A percentile compares a stretch with the other conserved stretches of the same genome.
Evolutionary conservation across 139 green algal species (phyloP).

Genomic region (Chlorella sp.): DNA sequence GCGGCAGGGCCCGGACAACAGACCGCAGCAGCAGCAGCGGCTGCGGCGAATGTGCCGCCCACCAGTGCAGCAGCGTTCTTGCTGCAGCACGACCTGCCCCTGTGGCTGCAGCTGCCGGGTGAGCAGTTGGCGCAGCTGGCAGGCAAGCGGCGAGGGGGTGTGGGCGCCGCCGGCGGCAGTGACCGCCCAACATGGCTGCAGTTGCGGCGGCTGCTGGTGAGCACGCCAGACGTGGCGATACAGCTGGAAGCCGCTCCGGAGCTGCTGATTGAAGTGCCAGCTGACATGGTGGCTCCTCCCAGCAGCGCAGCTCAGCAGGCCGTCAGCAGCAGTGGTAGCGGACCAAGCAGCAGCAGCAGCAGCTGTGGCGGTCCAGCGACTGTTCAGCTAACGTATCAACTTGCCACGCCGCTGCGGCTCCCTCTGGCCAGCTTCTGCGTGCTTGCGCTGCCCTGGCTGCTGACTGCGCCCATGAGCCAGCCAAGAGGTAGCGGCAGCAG

Average conservation of each 20-base stretch:
- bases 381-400: background rate
- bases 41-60: background rate
- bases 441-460: conserved; percentile 31
- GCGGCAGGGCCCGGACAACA: background rate
- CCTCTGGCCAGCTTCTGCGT: conserved; percentile 18
- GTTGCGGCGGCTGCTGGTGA: background rate
- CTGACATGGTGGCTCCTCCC: conserved; percentile 4
- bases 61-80: background rate
- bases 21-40: background rate
- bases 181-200: background rate
- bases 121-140: conserved; percentile 15
- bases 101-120: conserved; percentile 26
- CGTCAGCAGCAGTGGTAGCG: background rate
- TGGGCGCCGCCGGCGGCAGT: no score
- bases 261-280: conserved; percentile 8
- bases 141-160: background rate
- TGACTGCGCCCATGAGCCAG: conserved; percentile 9
- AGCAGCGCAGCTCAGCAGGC: background rate
- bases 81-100: background rate
- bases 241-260: background rate
- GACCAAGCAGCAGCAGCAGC: background rate
- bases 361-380: background rate
- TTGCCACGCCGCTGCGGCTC: background rate
- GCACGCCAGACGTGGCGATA: background rate
- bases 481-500: background rate